Evolutionary conservation across 306 rosid genomes (phyloP), one percentile per base, ranked within the genome.

Genomic region (Cicer yamashitae): DNA sequence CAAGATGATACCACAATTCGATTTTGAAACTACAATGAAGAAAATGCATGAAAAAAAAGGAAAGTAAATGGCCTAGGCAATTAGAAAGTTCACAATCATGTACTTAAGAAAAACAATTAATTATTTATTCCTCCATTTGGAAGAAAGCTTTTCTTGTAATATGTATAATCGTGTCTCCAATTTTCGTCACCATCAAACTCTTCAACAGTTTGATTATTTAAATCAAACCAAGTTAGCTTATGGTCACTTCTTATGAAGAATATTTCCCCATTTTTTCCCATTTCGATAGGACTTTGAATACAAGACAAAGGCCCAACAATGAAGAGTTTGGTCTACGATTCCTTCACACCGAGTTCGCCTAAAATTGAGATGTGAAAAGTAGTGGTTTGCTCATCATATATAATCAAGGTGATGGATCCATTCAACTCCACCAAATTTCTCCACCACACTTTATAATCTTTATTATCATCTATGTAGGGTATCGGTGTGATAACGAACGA

Each of bases 1-100:
- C 61, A 20, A 56, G 13, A 18, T 18, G 62, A 20, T 56, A 56
- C 3, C 37, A 4, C 8, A 56, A 8, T 20, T 13, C 5, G 13
- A n/a, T 56, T 20, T n/a, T 4, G 39, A 56, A 56, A 56, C 62
- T 20, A 56, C 38, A 56, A 56, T 56, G 62, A 20, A 56, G 62
- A 56, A 18, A 56, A 56, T 56, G 62, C 38, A 20, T 10, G 58
- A 17, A 22, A 56, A 56, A 56, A 15, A 45, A 45, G 14, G 3
- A 22, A 56, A 56, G 7, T n/a, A 10, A 9, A 20, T 56, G 37
- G 37, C 38, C 62, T 56, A 20, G n/a, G 14, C 62, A 9, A 20
- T 20, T 56, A 56, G 14, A 56, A 22, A 56, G 62, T 54, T 22
- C 25, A 22, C 25, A 22, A 22, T 22, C 25, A 22, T 22, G 25